phyloP scores from a whole-genome alignment of 805 yeast genomes.

The Lipomyces spencermartinsiae region DNA sequence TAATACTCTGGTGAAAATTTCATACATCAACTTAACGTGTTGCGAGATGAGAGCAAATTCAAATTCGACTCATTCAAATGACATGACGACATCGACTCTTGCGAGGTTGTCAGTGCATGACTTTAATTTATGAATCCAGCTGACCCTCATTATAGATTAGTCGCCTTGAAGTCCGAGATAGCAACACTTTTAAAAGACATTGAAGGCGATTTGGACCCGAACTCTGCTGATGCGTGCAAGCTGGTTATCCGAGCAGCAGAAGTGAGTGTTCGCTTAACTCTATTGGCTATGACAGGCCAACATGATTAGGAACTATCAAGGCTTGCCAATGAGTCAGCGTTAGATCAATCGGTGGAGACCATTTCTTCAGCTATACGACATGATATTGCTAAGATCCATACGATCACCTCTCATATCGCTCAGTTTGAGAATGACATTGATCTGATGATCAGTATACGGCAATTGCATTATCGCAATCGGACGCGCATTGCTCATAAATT shows the following conservation, averaged over 20 bases:
- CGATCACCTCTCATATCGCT: neutral
- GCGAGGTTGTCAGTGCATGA: neutral
- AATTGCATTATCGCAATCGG: neutral
- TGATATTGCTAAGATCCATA: neutral
- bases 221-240: neutral
- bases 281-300: neutral
- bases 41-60: too few species aligned
- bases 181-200: neutral
- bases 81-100: neutral
- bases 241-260: neutral
- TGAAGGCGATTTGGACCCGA: neutral
- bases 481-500: neutral
- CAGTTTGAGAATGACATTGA: conserved; percentile 1
- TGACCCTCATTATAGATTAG: neutral
- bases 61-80: too few species aligned
- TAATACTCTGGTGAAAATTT: too few species aligned
- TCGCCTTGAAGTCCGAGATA: neutral
- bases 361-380: neutral
- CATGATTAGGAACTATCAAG: neutral
- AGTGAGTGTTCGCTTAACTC: neutral
- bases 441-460: neutral
- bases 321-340: neutral
- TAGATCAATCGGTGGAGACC: neutral
- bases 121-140: neutral
- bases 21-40: too few species aligned